These are phyloP conservation scores for Protomyces pachydermus DNA, from an alignment of 1,139 yeast species.

Conservation along the genomic window DNA sequence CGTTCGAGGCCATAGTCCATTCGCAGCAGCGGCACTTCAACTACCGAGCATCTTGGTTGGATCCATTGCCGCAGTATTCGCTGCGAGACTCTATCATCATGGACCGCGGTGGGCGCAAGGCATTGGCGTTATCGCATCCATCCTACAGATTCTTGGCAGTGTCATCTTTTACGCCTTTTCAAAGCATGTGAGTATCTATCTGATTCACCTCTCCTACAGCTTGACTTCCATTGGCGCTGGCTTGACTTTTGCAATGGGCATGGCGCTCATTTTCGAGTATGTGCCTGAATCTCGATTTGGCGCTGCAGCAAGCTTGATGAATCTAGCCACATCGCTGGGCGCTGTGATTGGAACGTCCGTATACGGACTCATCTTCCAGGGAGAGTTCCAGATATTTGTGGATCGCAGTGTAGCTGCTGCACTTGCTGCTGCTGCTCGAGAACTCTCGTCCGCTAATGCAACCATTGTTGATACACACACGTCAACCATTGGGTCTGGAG, in stretches of 20 bases:
- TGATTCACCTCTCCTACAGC: neutral
- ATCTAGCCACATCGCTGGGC: conserved; percentile 5
- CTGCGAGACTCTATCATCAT: conserved; percentile 1
- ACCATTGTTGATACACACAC: neutral
- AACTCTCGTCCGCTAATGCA: neutral
- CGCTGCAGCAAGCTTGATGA: conserved; percentile 10
- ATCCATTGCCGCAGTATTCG: conserved; percentile 1
- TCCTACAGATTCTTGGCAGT: conserved; percentile 6
- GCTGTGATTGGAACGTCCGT: conserved; percentile 13
- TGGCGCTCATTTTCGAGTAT: conserved; percentile 9
- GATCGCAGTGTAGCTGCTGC: neutral
- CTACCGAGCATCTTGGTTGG: conserved; percentile 4
- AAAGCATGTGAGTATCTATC: neutral
- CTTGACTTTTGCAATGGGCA: conserved; percentile 6
- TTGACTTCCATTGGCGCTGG: conserved; percentile 9
- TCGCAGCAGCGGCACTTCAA: conserved; percentile 7
- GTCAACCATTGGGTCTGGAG: neutral
- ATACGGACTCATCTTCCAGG: neutral
- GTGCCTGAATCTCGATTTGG: conserved; percentile 15
- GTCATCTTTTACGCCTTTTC: neutral
- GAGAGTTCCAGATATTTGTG: neutral
- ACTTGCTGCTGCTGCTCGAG: neutral
- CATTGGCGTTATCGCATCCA: conserved; percentile 1
- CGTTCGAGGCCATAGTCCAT: conserved; percentile 1
- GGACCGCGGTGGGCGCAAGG: conserved; percentile 1